These are phyloP conservation scores for Colletotrichum sansevieriae DNA, from an alignment of 2,329 filamentous ascomycete genomes.

Conservation along the genomic window DNA sequence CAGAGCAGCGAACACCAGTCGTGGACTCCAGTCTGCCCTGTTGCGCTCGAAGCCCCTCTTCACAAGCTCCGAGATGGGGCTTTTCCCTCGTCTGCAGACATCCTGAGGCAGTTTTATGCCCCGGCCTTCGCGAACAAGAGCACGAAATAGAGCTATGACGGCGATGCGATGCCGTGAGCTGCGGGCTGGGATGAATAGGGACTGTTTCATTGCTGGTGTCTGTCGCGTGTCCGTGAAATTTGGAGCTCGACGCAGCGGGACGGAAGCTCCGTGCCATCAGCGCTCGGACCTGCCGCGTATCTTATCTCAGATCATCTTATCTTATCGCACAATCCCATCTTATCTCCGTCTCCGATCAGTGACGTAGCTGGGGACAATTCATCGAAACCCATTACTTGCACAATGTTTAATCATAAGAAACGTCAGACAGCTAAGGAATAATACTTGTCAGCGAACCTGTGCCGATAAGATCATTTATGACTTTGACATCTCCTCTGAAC, in stretches of 20 bases:
- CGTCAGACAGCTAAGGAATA: not conserved
- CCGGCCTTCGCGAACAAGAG: conserved; percentile 72
- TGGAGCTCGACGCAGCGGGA: not conserved
- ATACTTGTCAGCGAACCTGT: too few species aligned
- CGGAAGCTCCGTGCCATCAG: conserved; percentile 15
- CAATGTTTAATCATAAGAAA: not conserved
- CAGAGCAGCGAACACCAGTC: conserved; percentile 73
- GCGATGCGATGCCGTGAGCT: conserved; percentile 67
- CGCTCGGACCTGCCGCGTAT: conserved; percentile 1
- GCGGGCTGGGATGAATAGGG: conserved; percentile 60
- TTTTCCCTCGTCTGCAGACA: conserved; percentile 49
- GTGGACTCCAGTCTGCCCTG: conserved; percentile 66
- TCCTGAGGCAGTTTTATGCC: conserved; percentile 66
- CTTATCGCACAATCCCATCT: not conserved
- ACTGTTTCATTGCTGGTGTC: conserved; percentile 18
- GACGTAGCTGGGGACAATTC: not conserved
- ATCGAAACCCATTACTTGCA: not conserved
- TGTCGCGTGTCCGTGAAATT: conserved; percentile 11
- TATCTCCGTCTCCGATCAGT: not conserved
- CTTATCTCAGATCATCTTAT: not conserved
- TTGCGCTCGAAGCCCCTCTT: conserved; percentile 74
- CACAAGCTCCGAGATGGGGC: conserved; percentile 69
- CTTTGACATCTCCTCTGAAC: conserved; percentile 6
- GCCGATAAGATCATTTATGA: not conserved
- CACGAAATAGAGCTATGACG: conserved; percentile 78